These are phyloP conservation scores for Angomonas desouzai DNA, from an alignment of 208 protist genomes.

Conservation along the genomic window DNA sequence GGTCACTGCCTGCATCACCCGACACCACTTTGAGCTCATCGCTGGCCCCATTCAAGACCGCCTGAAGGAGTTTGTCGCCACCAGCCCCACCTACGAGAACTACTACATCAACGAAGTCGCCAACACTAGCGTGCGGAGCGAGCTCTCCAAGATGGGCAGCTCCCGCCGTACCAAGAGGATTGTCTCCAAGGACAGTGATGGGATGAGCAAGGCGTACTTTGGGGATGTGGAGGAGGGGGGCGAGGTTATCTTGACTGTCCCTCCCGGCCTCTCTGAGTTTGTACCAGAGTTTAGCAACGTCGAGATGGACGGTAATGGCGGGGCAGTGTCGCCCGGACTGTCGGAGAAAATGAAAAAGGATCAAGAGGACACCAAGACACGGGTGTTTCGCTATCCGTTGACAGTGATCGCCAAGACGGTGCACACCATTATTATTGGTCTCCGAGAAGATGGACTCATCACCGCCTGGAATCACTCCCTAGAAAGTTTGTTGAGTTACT, in stretches of 20 bases:
- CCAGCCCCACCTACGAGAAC: conserved; percentile 50
- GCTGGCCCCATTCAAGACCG: conserved; percentile 75
- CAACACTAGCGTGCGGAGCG: conserved; percentile 50
- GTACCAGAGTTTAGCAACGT: neutral
- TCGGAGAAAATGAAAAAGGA: neutral
- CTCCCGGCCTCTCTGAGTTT: conserved; percentile 2
- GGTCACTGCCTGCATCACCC: conserved; percentile 69
- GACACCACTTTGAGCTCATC: conserved; percentile 85
- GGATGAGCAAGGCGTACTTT: conserved; percentile 12
- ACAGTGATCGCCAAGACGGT: conserved; percentile 16
- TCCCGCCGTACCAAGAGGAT: conserved; percentile 26
- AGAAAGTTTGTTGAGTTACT: conserved; percentile 60
- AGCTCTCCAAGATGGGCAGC: conserved; percentile 46
- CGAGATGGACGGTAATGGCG: neutral
- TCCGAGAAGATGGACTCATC: conserved; percentile 82
- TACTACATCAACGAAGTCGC: conserved; percentile 62
- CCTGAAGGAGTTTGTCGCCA: conserved; percentile 77
- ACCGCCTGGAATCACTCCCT: conserved; percentile 69
- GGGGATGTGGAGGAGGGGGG: conserved; percentile 31
- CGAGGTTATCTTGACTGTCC: conserved; percentile 36
- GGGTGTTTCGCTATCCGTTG: conserved; percentile 50
- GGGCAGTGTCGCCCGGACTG: neutral
- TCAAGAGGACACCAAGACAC: neutral
- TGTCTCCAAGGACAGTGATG: conserved; percentile 16
- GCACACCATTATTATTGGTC: conserved; percentile 42